These are phyloP conservation scores for Gossypium raimondii DNA, from an alignment of 345 rosid species.

Conservation along the genomic window DNA sequence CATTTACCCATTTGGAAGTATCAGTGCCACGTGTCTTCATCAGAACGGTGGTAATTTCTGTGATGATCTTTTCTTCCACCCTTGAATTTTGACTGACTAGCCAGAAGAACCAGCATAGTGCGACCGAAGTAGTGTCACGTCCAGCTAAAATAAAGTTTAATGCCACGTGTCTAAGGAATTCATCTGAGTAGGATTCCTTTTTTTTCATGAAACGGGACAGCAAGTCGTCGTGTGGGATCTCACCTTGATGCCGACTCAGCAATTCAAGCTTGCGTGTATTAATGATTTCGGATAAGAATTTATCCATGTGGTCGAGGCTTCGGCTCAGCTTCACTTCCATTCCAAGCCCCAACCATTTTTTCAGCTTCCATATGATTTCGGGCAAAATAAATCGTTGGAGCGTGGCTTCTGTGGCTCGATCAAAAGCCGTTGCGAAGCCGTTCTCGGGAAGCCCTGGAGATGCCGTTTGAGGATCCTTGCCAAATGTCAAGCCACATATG, in stretches of 20 bases:
- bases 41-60: conserved; percentile 53
- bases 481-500: conserved; percentile 76
- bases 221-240: conserved; percentile 53
- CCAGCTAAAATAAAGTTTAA: conserved; percentile 81
- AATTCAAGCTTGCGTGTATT: conserved; percentile 55
- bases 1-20: conserved; percentile 39
- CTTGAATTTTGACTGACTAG: conserved; percentile 41
- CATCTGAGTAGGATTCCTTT: conserved; percentile 58
- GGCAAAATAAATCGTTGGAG: conserved; percentile 68
- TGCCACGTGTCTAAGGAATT: conserved; percentile 59
- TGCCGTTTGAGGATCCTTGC: conserved; percentile 62
- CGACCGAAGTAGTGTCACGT: conserved; percentile 79
- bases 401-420: conserved; percentile 72
- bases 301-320: conserved; percentile 49
- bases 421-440: conserved; percentile 61
- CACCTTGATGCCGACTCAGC: conserved; percentile 28
- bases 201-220: conserved; percentile 71
- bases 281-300: conserved; percentile 56
- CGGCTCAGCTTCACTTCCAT: conserved; percentile 55
- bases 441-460: conserved; percentile 53
- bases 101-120: conserved; percentile 76
- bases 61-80: conserved; percentile 56
- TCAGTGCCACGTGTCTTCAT: conserved; percentile 52
- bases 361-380: conserved; percentile 54
- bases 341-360: conserved; percentile 59